Conservation (phyloP, 2,329 filamentous ascomycete genomes). For the Furcasterigmium sp. region DNA sequence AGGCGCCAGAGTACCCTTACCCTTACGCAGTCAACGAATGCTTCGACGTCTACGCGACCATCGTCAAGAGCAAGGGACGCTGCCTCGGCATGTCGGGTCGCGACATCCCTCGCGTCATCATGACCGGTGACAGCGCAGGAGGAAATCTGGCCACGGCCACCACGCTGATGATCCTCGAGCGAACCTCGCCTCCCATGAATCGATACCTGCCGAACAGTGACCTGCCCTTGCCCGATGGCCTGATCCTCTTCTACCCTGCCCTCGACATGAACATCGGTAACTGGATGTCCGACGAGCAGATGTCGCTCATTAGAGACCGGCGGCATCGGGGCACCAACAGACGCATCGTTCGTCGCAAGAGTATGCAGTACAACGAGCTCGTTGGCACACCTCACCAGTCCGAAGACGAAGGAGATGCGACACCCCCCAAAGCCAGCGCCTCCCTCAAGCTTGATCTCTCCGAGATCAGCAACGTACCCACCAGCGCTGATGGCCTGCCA, state of each 20-base stretch:
- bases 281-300: conserved; percentile 99
- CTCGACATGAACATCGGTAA: conserved; percentile 97
- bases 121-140: conserved; percentile 44
- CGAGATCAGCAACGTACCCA: not conserved
- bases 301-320: conserved; percentile 85
- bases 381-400: conserved; percentile 80
- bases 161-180: conserved; percentile 85
- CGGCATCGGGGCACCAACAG: conserved; percentile 72
- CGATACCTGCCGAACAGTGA: conserved; percentile 50
- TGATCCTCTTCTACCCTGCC: conserved; percentile 83
- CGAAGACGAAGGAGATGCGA: conserved; percentile 60
- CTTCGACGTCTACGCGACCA: conserved; percentile 38
- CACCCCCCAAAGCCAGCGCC: conserved; percentile 22
- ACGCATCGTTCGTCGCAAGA: conserved; percentile 76
- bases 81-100: conserved; percentile 39
- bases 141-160: conserved; percentile 57
- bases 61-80: conserved; percentile 29
- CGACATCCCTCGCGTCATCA: conserved; percentile 31
- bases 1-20: conserved; percentile 45
- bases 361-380: conserved; percentile 78
- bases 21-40: conserved; percentile 44
- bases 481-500: not conserved
- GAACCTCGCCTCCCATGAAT: conserved; percentile 45
- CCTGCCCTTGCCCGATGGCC: conserved; percentile 70
- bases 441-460: not conserved